Conservation (phyloP, 1,139 yeast genomes). For the Magnusiomyces fungicola region DNA sequence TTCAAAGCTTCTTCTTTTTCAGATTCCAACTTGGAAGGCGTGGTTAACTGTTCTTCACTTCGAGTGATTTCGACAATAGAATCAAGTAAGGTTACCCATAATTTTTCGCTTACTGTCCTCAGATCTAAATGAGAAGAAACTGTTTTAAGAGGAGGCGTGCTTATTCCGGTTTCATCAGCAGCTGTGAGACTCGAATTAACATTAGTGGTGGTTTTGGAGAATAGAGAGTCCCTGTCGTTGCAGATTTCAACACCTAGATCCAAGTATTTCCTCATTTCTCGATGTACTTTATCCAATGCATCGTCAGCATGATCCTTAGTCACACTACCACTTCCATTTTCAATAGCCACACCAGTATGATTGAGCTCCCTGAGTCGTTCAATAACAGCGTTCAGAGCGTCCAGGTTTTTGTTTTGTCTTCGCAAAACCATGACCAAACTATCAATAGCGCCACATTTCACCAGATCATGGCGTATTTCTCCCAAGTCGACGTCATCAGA, state of each 20-base stretch:
- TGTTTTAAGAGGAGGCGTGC: too few species aligned
- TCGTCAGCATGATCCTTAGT: slow-evolving; percentile 3
- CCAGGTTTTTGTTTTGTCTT: slow-evolving; percentile 25
- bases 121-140: background rate
- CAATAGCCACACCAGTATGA: slow-evolving; percentile 9
- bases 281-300: slow-evolving; percentile 9
- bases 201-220: too few species aligned
- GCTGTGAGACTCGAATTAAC: too few species aligned
- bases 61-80: slow-evolving; percentile 25
- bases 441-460: slow-evolving; percentile 26
- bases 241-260: slow-evolving; percentile 27
- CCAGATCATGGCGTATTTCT: slow-evolving; percentile 26
- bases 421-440: slow-evolving; percentile 26
- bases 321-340: background rate
- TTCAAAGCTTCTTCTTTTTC: too few species aligned
- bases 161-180: background rate
- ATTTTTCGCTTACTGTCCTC: slow-evolving; percentile 17
- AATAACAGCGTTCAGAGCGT: slow-evolving; percentile 31
- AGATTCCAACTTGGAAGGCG: too few species aligned
- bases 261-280: slow-evolving; percentile 20
- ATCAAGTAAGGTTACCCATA: slow-evolving; percentile 29
- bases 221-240: slow-evolving; percentile 15
- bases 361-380: slow-evolving; percentile 24
- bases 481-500: slow-evolving; percentile 29
- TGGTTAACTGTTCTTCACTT: too few species aligned